Conservation (phyloP, 345 rosid genomes). For the Gossypium stocksii region DNA sequence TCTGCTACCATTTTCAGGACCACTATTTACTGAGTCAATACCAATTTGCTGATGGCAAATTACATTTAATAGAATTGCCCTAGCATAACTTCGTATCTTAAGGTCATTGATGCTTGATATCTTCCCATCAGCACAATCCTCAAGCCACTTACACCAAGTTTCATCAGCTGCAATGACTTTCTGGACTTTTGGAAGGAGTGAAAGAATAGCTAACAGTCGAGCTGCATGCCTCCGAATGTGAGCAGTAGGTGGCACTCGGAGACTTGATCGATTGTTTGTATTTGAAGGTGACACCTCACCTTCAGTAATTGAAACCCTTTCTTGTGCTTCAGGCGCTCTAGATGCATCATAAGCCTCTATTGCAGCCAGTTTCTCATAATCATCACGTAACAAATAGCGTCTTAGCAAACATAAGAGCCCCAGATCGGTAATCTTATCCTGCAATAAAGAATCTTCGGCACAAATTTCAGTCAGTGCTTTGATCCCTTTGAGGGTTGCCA, state of each 20-base stretch:
- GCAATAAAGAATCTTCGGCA: conserved; percentile 59
- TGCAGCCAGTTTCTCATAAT: conserved; percentile 88
- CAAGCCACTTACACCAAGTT: conserved; percentile 85
- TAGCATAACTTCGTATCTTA: conserved; percentile 84
- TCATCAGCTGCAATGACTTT: conserved; percentile 63
- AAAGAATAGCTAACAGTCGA: conserved; percentile 74
- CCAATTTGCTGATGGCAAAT: conserved; percentile 48
- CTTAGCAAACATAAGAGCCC: conserved; percentile 84
- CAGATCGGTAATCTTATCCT: conserved; percentile 53
- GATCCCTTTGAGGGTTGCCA: conserved; percentile 80
- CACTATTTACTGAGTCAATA: conserved; percentile 28
- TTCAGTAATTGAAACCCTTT: conserved; percentile 35
- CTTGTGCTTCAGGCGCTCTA: conserved; percentile 55
- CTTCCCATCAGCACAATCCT: conserved; percentile 80
- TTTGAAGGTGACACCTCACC: conserved; percentile 41
- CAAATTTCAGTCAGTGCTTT: conserved; percentile 84
- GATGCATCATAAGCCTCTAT: conserved; percentile 93
- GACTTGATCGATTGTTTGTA: conserved; percentile 47
- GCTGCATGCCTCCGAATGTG: conserved; percentile 95
- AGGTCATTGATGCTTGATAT: conserved; percentile 72
- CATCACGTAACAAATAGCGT: conserved; percentile 77
- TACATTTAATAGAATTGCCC: conserved; percentile 71
- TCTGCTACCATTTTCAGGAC: conserved; percentile 31
- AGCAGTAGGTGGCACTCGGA: conserved; percentile 83
- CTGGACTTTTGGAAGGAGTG: conserved; percentile 72